phyloP scores from a whole-genome alignment of 2,329 filamentous ascomycete genomes.

The Phyllosticta ampelicida region DNA sequence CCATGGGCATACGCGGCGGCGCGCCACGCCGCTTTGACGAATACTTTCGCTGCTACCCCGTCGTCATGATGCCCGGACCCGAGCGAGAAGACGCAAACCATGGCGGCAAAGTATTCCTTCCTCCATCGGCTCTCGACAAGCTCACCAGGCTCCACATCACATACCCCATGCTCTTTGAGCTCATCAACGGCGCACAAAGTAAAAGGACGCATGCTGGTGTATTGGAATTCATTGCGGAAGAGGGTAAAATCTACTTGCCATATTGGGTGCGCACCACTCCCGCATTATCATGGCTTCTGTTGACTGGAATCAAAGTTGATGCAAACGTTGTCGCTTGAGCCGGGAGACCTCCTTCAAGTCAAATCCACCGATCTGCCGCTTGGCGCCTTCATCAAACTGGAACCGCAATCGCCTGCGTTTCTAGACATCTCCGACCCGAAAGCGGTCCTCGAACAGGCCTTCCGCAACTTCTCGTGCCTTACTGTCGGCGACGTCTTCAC shows the following conservation, averaged over 20 bases:
- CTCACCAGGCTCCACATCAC: constrained; percentile 92
- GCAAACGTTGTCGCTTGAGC: constrained; percentile 79
- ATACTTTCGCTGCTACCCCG: constrained; percentile 94
- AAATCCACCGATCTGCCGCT: constrained; percentile 88
- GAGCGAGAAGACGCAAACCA: constrained; percentile 87
- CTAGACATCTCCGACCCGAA: constrained; percentile 96
- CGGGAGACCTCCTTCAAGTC: constrained; percentile 88
- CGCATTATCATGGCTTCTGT: constrained; percentile 2
- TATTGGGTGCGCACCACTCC: constrained; percentile 60
- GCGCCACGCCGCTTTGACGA: constrained; percentile 79
- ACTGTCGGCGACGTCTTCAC: constrained; percentile 93
- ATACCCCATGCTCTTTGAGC: constrained; percentile 94
- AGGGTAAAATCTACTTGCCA: constrained; percentile 90
- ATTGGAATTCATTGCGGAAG: constrained; percentile 92
- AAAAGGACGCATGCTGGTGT: constrained; percentile 88
- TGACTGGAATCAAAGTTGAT: constrained; percentile 58
- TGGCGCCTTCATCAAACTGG: constrained; percentile 88
- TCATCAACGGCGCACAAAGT: constrained; percentile 63
- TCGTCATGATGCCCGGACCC: constrained; percentile 84
- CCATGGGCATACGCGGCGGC: constrained; percentile 41
- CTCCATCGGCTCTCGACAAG: constrained; percentile 93
- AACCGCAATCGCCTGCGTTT: constrained; percentile 86
- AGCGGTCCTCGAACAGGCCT: constrained; percentile 91
- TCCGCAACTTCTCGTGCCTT: constrained; percentile 88
- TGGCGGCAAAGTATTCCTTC: constrained; percentile 94